Conservation (phyloP, 2,329 filamentous ascomycete species). For the Dothideomycetes sp. region DNA sequence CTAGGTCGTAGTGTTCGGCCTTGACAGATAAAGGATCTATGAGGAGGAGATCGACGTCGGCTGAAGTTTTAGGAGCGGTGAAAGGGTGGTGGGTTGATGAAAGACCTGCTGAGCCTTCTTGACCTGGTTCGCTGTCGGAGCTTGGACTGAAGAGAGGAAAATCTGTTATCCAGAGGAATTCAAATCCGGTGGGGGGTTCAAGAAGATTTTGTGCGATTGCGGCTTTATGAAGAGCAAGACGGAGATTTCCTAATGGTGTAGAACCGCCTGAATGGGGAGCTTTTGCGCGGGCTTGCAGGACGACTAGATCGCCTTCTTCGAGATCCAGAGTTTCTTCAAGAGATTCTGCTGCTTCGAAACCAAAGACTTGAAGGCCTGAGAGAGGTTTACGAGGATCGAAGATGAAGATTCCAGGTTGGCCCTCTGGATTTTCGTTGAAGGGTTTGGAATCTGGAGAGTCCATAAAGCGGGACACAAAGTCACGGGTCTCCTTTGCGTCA, state of each 20-base stretch:
- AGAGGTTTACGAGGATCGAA: conserved; percentile 66
- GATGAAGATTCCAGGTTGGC: conserved; percentile 71
- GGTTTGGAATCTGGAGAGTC: conserved; percentile 50
- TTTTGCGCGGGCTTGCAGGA: conserved; percentile 69
- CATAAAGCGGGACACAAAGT: conserved; percentile 63
- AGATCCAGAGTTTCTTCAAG: conserved; percentile 45
- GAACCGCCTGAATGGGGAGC: conserved; percentile 62
- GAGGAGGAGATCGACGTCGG: conserved; percentile 66
- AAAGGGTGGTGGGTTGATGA: conserved; percentile 92
- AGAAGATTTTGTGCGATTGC: conserved; percentile 57
- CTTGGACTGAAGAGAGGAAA: conserved; percentile 86
- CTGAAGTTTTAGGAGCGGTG: conserved; percentile 66
- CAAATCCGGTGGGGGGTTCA: conserved; percentile 42
- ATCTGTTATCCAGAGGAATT: conserved; percentile 76
- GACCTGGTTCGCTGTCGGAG: conserved; percentile 58
- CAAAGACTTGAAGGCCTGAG: conserved; percentile 66
- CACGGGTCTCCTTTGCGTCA: conserved; percentile 44
- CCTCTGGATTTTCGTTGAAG: conserved; percentile 60
- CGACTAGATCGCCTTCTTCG: conserved; percentile 65
- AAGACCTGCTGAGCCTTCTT: conserved; percentile 72
- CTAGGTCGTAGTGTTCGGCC: conserved; percentile 91
- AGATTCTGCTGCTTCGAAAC: conserved; percentile 58
- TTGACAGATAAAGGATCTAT: conserved; percentile 61
- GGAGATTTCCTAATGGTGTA: conserved; percentile 61
- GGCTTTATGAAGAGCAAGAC: conserved; percentile 58